Base-by-base conservation (phyloP, 148 eudicot species). In the Drosera capensis region DNA sequence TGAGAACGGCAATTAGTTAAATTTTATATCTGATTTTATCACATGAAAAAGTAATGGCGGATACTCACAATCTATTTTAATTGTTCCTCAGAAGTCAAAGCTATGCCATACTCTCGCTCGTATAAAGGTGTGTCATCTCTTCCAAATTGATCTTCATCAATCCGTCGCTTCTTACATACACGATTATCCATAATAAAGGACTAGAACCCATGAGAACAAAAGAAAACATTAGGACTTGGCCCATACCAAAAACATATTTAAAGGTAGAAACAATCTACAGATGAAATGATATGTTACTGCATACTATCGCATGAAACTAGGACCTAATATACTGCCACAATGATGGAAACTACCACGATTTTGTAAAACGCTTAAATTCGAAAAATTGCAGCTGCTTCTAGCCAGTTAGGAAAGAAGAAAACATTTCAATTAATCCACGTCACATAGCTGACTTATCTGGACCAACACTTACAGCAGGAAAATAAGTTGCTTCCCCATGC, bases 51-150 rank as follows among this genome's bases (percentile, higher is more conserved):
- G 9, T 28, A 9, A 6, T 38, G 3, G 7, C 11, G 11, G 5
- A 3, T 16, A 38, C 42, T 6, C 42, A 12, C 5, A 11, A 16
- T 58, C 22, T 43, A 17, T 28, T 50, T 50, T 45, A 42, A 1
- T 40, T 20, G 25, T 39, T 11, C 25, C 65, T 51, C 68, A 54
- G 60, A 46, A 26, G 46, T 59, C 65, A 63, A 54, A 25, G 61
- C 68, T 35, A 58, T 40, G 40, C 65, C 62, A 68, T 51, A 70
- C 21, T 46, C 69, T 43, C 70, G 53, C 48, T 70, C 63, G 48
- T 70, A 70, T 47, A 70, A 7, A 7, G 70, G 58, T 20, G 56
- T 29, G 46, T 55, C 42, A 21, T 60, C 63, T 39, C 54, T 39
- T 21, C 63, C 55, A 46, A 46, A 9, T 25, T 49, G 25, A 17